Conservation (phyloP, 2,329 filamentous ascomycete species). For the Pseudocercospora musae region DNA sequence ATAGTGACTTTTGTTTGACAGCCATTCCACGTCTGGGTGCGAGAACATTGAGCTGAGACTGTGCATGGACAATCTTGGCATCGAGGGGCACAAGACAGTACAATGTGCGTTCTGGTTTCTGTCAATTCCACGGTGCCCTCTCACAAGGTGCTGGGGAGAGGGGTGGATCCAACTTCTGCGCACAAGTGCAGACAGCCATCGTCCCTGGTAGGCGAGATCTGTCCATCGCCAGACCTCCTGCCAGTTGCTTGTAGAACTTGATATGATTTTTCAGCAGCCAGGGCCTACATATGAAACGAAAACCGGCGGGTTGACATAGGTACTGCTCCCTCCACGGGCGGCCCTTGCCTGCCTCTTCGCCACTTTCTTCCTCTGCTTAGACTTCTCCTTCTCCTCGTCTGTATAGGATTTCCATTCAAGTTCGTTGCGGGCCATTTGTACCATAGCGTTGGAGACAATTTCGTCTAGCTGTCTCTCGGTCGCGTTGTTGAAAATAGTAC, state of each 20-base stretch:
- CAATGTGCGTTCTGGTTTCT: not conserved
- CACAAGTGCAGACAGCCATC: not conserved
- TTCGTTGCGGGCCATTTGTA: not conserved
- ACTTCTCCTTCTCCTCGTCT: not conserved
- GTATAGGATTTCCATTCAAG: not conserved
- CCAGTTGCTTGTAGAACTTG: not conserved
- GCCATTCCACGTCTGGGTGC: not conserved
- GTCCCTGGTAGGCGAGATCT: not conserved
- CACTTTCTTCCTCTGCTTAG: not conserved
- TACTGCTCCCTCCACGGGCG: not conserved
- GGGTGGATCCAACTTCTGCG: no score
- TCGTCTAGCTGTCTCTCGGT: not conserved
- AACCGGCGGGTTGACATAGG: not conserved
- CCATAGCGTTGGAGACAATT: not conserved
- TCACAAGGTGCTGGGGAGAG: no score
- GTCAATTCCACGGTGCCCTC: no score
- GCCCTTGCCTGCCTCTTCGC: not conserved
- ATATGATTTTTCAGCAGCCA: not conserved
- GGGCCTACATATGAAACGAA: not conserved
- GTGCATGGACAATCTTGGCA: not conserved
- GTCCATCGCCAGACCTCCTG: not conserved
- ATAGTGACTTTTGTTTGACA: not conserved
- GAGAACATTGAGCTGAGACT: not conserved
- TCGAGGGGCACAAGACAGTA: not conserved
- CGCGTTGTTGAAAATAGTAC: not conserved